Evolutionary conservation across 805 yeast species (phyloP).

Genomic region (Wickerhamomyces chaumierensis): DNA sequence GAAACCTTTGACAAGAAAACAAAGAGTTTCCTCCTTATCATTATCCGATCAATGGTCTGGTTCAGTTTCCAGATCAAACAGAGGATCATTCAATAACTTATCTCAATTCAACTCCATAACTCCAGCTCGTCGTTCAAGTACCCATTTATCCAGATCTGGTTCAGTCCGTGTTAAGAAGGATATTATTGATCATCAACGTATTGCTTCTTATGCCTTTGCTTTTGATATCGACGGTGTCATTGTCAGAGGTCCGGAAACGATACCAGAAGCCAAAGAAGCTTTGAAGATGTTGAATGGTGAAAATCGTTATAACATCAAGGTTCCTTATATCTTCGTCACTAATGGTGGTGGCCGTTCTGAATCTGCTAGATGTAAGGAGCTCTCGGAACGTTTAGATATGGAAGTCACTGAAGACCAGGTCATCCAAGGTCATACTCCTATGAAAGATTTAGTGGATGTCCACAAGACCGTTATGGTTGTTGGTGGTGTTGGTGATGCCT

Average conservation of each 20-base stretch:
- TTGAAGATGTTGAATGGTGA: conserved; percentile 63
- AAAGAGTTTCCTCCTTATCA: conserved; percentile 55
- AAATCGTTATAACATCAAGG: conserved; percentile 64
- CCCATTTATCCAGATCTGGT: conserved; percentile 13
- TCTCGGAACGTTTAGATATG: conserved; percentile 47
- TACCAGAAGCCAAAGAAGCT: conserved; percentile 72
- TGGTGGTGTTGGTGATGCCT: conserved; percentile 81
- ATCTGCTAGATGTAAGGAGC: conserved; percentile 57
- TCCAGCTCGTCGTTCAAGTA: conserved; percentile 6
- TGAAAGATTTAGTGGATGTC: conserved; percentile 64
- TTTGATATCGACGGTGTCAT: conserved; percentile 91
- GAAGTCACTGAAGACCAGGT: conserved; percentile 67
- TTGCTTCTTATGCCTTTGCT: conserved; percentile 80
- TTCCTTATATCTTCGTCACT: conserved; percentile 78
- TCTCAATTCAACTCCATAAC: conserved; percentile 17
- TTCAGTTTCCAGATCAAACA: conserved; percentile 18
- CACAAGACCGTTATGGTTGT: conserved; percentile 73
- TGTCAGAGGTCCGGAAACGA: conserved; percentile 73
- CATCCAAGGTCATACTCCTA: conserved; percentile 90
- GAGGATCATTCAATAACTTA: conserved; percentile 18
- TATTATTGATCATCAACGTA: conserved; percentile 57
- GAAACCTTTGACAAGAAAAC: conserved; percentile 49
- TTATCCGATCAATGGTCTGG: conserved; percentile 62
- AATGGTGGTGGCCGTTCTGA: conserved; percentile 92
- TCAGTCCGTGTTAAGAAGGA: conserved; percentile 31